phyloP scores from a whole-genome alignment of 139 green algal species.

The Gonium pectorale region DNA sequence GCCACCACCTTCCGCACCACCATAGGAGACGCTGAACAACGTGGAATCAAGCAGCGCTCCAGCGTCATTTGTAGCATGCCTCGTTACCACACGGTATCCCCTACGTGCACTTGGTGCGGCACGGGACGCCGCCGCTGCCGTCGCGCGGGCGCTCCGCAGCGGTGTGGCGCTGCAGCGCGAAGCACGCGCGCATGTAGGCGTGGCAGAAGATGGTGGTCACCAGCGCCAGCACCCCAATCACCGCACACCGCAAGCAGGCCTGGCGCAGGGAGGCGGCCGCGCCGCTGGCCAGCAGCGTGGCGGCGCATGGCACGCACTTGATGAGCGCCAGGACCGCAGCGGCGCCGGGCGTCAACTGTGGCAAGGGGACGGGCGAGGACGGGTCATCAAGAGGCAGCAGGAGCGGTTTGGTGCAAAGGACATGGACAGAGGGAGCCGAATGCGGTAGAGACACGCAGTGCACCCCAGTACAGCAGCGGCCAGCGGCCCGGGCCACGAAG shows the following conservation, averaged over 20 bases:
- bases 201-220: background rate
- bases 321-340: background rate
- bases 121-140: background rate
- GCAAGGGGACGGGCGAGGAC: background rate
- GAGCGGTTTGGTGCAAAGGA: too few species aligned
- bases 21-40: too few species aligned
- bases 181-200: conserved; percentile 8
- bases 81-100: too few species aligned
- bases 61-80: too few species aligned
- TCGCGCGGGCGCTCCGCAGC: background rate
- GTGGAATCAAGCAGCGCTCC: too few species aligned
- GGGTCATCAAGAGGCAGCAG: too few species aligned
- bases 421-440: too few species aligned
- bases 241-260: background rate
- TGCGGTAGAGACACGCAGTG: too few species aligned
- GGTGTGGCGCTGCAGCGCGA: background rate
- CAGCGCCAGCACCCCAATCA: background rate
- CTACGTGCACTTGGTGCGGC: too few species aligned
- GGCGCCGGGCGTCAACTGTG: conserved; percentile 2
- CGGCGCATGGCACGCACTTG: background rate
- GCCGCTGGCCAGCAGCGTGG: background rate
- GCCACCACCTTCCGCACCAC: too few species aligned
- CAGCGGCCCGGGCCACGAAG: too few species aligned
- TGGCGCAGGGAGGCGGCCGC: background rate
- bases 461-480: too few species aligned